phyloP scores from a whole-genome alignment of 495 filamentous ascomycete species.

The Neohortaea acidophila region DNA sequence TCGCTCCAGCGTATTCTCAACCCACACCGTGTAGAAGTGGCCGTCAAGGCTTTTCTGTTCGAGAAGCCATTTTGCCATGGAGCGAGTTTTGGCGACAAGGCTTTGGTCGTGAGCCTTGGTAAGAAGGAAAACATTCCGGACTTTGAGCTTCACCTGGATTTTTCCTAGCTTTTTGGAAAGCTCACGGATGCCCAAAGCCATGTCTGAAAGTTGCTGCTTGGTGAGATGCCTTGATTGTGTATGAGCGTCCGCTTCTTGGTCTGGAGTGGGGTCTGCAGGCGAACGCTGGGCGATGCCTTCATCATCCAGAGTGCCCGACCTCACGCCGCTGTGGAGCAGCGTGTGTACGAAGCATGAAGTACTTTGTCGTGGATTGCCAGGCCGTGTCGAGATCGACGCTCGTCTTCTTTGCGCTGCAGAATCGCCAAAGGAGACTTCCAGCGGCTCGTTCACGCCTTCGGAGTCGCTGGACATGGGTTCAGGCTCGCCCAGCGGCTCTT shows the following conservation, averaged over 20 bases:
- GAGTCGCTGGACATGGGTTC: slow-evolving; percentile 17
- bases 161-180: slow-evolving; percentile 70
- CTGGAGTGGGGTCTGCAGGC: slow-evolving; percentile 26
- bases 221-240: slow-evolving; percentile 57
- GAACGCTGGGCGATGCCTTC: slow-evolving; percentile 18
- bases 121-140: slow-evolving; percentile 71
- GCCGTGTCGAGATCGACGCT: slow-evolving; percentile 46
- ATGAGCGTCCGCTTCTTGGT: slow-evolving; percentile 20
- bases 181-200: slow-evolving; percentile 90
- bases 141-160: slow-evolving; percentile 62
- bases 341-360: slow-evolving; percentile 77
- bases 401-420: slow-evolving; percentile 64
- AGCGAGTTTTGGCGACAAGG: slow-evolving; percentile 62
- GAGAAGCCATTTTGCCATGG: slow-evolving; percentile 76
- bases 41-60: slow-evolving; percentile 44
- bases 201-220: slow-evolving; percentile 83
- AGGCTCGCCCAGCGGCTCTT: not conserved
- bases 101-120: slow-evolving; percentile 77
- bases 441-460: slow-evolving; percentile 21
- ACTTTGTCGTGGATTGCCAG: slow-evolving; percentile 30
- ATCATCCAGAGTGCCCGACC: slow-evolving; percentile 26
- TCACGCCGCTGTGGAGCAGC: slow-evolving; percentile 41
- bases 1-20: slow-evolving; percentile 57
- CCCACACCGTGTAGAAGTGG: slow-evolving; percentile 56
- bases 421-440: slow-evolving; percentile 59